phyloP scores from a whole-genome alignment of 352 stramenopile genomes.

The Elongisporangium prolatum region DNA sequence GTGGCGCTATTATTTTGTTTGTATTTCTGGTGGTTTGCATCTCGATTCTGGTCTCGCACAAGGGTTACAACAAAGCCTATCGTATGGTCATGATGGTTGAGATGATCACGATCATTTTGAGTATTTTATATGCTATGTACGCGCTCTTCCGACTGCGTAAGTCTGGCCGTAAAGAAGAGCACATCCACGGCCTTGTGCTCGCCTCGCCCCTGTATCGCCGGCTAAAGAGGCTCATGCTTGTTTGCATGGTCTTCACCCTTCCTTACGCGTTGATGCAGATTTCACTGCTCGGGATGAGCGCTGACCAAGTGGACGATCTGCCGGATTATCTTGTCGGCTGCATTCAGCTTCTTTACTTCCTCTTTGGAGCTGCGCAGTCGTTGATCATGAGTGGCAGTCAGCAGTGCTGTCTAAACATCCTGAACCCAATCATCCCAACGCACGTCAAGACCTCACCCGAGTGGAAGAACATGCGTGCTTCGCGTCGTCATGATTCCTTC shows the following conservation, averaged over 20 bases:
- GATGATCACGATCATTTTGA: conserved; percentile 36
- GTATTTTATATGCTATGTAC: conserved; percentile 34
- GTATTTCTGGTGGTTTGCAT: conserved; percentile 30
- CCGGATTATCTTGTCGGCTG: conserved; percentile 53
- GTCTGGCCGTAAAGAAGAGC: conserved; percentile 61
- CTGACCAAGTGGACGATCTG: conserved; percentile 32
- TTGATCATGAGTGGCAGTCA: conserved; percentile 61
- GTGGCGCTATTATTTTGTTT: conserved; percentile 23
- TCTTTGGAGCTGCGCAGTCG: conserved; percentile 55
- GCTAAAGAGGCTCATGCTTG: conserved; percentile 62
- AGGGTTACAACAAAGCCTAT: conserved; percentile 49
- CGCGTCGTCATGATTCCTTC: conserved; percentile 15
- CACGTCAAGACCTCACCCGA: conserved; percentile 52
- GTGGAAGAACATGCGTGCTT: conserved; percentile 16
- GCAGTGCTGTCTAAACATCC: conserved; percentile 45
- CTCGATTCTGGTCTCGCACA: conserved; percentile 33
- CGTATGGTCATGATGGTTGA: conserved; percentile 51
- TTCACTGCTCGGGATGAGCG: conserved; percentile 28
- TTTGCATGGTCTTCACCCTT: conserved; percentile 58
- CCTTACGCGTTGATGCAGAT: conserved; percentile 57
- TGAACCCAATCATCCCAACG: conserved; percentile 50
- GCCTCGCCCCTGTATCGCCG: conserved; percentile 59
- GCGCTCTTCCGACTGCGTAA: conserved; percentile 35
- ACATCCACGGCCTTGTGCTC: conserved; percentile 63
- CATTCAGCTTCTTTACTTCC: conserved; percentile 53